Base-by-base conservation (phyloP, 2,329 filamentous ascomycete genomes). In the Aspergillus japonicus region DNA sequence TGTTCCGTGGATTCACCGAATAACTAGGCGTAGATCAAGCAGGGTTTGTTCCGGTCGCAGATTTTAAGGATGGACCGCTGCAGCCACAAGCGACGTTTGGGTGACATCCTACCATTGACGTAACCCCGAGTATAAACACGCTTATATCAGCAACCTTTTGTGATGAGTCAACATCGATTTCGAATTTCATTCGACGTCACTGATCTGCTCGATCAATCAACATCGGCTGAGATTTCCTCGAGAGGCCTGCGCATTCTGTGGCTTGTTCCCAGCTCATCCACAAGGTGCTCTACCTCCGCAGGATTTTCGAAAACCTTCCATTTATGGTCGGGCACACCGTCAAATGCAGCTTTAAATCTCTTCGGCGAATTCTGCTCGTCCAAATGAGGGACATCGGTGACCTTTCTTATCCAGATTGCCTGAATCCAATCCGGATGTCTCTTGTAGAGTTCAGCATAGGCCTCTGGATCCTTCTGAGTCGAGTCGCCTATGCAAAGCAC, bases 401-500 rank as follows among this genome's bases (percentile, higher is more conserved):
- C 92, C 71, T 91, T 94, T 56, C 93, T 86, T 68, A 97, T 96
- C 64, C 91, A 89, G 50, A 98, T 95, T 12, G 90, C 84, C 62
- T 86, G 85, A 62, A 97, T 85, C 91, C 92, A 97, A 6, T 83
- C 85, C 0, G 88, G 87, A 63, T 87, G 85, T 52, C 83, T 82
- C 55, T 87, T 74, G 62, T 83, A 92, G 76, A 91, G 87, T 66
- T 93, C 88, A 29, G 88, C 93, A 71, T 97, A 98, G 0, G 91
- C 86, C 73, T 98, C 94, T 0, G 94, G 93, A 68, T 98, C 94
- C 26, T 86, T 89, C 76, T 97, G 94, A 0, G 93, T 97, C 44
- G 89, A 94, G 76, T 98, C 94, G 0, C 94, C 94, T 64, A 98
- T 87, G 66, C 88, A 88, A 63, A 98, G 85, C 77, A 96, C 88